Percentiles rank a stretch among this genome's conserved stretches.
These are phyloP conservation scores for Pinus taeda DNA, from an alignment of 75 land plant genomes.

Conservation along the genomic window DNA sequence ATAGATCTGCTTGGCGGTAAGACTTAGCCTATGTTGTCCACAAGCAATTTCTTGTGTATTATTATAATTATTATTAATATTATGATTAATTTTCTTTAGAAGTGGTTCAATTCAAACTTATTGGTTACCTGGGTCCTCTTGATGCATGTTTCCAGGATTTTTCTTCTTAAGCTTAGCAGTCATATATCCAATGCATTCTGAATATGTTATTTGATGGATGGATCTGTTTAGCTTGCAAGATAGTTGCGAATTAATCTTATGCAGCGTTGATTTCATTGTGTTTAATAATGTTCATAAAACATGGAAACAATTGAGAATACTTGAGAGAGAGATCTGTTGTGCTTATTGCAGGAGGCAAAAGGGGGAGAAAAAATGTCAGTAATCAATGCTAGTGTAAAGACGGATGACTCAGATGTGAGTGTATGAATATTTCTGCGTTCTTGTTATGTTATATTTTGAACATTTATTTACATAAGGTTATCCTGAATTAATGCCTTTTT, in stretches of 20 bases:
- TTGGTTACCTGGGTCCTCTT: neutral
- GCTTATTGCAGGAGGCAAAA: neutral
- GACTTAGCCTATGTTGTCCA: neutral
- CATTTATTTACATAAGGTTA: neutral
- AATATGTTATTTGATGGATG: neutral
- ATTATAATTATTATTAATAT: neutral
- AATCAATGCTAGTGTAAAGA: neutral
- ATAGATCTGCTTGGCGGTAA: neutral
- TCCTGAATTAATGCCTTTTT: too few relatives aligned
- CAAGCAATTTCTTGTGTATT: neutral
- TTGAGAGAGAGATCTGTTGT: too few relatives aligned
- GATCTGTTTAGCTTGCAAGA: neutral
- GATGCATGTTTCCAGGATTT: neutral
- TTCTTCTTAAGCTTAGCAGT: neutral
- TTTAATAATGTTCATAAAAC: neutral
- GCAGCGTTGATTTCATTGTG: neutral
- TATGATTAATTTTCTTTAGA: neutral
- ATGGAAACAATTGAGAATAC: neutral
- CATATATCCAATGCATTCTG: neutral
- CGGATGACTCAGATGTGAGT: neutral
- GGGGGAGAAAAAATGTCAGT: neutral
- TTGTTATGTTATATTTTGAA: neutral
- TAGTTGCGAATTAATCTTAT: neutral
- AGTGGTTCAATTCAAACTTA: neutral
- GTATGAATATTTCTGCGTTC: neutral